Evolutionary conservation across 768 basidiomycete genomes (phyloP), one percentile per base, ranked within the genome.

Genomic region (Pisolithus microcarpus): DNA sequence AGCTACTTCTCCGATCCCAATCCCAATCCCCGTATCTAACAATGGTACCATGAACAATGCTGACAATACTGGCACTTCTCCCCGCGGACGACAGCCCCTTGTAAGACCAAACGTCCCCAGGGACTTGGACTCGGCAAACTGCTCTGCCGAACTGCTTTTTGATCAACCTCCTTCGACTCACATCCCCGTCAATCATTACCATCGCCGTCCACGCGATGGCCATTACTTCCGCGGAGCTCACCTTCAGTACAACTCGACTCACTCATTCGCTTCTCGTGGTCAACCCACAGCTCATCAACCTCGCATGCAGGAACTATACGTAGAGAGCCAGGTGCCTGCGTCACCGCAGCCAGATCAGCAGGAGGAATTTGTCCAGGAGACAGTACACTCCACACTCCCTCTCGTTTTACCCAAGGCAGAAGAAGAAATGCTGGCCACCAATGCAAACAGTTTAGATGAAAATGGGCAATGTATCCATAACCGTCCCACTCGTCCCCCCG

Each of bases 311-410:
- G 74, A 77, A 28, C 56, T 75, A 18, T 78, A 76, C 60, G 69
- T 66, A 30, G 62, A 53, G 48, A 69, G 67, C 47, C 67, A 67
- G 51, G 42, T 65, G 19, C 65, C 69, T 43, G 52, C 54, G 51
- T 61, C 68, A 43, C 54, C 61, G 1, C 66, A 62, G 1, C 53
- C 63, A 7, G 58, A 65, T 56, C 68, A 60, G 19, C 65, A 61
- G 37, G 62, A 59, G 48, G 65, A 61, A 21, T 84, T 81, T 57
- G 60, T 78, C 5, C 76, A 68, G 5, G 83, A 87, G 63, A 75
- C 77, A 16, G 80, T 87, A 26, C 69, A 72, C 45, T 84, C 82
- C 13, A 78, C 78, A 11, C 81, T 87, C 49, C 85, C 85, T 0
- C 67, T 79, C 16, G 75, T 76, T 0, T 63, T 84, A 13, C 60